Conservation (phyloP, 345 rosid species). For the Salix exigua region DNA sequence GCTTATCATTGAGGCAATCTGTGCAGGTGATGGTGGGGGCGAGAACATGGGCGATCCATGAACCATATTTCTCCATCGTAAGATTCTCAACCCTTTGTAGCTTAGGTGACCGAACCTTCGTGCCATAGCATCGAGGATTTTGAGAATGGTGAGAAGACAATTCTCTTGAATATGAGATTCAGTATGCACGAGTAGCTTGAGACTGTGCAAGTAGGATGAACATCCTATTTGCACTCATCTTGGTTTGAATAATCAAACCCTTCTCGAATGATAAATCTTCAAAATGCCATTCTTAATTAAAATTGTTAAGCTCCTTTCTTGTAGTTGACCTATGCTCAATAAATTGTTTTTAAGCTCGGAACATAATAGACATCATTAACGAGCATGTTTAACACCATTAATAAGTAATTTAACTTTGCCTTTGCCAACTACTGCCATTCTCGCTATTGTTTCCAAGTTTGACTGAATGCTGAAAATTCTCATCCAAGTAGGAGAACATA, state of each 20-base stretch:
- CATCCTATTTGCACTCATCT: slow-evolving; percentile 10
- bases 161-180: too few species aligned
- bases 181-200: neutral
- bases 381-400: too few species aligned
- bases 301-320: slow-evolving; percentile 5
- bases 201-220: neutral
- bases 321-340: slow-evolving; percentile 4
- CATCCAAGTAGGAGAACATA: neutral
- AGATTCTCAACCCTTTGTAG: too few species aligned
- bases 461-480: neutral
- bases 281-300: neutral
- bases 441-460: neutral
- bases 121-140: too few species aligned
- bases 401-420: too few species aligned
- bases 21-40: too few species aligned
- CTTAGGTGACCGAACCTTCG: too few species aligned
- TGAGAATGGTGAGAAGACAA: too few species aligned
- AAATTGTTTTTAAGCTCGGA: neutral
- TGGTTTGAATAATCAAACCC: slow-evolving; percentile 1
- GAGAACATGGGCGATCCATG: too few species aligned
- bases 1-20: slow-evolving; percentile 7
- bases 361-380: slow-evolving; percentile 2
- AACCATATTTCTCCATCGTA: too few species aligned
- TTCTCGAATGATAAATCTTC: neutral
- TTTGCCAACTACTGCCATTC: neutral